Conservation (phyloP, 2,329 filamentous ascomycete genomes). For the Cladophialophora carrionii region DNA sequence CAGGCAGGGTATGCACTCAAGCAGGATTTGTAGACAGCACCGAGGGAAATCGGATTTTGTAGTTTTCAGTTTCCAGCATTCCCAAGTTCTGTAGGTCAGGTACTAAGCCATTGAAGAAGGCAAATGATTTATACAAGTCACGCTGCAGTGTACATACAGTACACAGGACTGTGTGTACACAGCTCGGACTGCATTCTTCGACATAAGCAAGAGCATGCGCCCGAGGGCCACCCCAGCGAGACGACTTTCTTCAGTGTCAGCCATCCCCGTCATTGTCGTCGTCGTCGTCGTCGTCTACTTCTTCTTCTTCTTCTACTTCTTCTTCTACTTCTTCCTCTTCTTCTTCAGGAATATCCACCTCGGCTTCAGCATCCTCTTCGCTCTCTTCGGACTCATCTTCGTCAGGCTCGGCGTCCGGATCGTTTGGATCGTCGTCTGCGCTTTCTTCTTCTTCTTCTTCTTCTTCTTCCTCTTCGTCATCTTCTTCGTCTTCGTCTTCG, state of each 20-base stretch:
- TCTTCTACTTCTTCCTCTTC: constrained; percentile 21
- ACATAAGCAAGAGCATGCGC: neutral
- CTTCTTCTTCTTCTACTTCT: constrained; percentile 18
- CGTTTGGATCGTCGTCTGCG: constrained; percentile 26
- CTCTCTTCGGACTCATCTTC: constrained; percentile 26
- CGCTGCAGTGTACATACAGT: neutral
- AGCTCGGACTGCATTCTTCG: neutral
- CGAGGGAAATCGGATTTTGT: neutral
- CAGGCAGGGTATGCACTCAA: constrained; percentile 2
- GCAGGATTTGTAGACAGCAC: no score
- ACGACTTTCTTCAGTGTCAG: neutral
- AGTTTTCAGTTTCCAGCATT: neutral
- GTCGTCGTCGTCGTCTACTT: constrained; percentile 22
- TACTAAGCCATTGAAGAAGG: neutral
- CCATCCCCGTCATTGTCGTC: neutral
- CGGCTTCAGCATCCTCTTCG: constrained; percentile 24
- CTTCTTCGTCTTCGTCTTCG: constrained; percentile 20
- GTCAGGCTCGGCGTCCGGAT: constrained; percentile 23
- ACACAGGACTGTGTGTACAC: no score
- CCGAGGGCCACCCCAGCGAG: neutral
- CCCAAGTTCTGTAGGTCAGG: neutral
- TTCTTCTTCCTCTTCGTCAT: constrained; percentile 17
- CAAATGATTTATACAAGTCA: neutral
- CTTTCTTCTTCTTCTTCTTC: constrained; percentile 19
- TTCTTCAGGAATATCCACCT: constrained; percentile 16